Conservation (phyloP, 2,329 filamentous ascomycete species). For the Ophiostoma fasciatum region DNA sequence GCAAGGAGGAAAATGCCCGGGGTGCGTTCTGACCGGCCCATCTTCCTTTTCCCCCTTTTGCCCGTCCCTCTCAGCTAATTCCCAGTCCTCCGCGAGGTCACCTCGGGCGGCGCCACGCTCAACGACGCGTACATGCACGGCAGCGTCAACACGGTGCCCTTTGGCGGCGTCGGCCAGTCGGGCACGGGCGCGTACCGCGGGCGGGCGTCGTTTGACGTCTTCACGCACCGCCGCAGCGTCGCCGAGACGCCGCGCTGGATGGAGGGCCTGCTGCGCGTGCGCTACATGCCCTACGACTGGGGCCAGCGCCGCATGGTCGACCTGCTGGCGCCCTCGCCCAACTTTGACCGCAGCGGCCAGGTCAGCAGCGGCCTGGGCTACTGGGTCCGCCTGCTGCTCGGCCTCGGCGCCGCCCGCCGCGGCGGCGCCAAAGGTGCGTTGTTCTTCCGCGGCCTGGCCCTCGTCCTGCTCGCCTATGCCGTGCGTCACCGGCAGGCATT, state of each 20-base stretch:
- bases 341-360: slow-evolving; percentile 48
- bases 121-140: slow-evolving; percentile 38
- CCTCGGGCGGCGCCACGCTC: slow-evolving; percentile 52
- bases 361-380: slow-evolving; percentile 35
- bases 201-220: slow-evolving; percentile 54
- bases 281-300: slow-evolving; percentile 49
- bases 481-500: no score
- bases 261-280: slow-evolving; percentile 49
- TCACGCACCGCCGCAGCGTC: slow-evolving; percentile 42
- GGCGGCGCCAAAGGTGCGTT: slow-evolving; percentile 33
- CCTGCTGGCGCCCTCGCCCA: slow-evolving; percentile 32
- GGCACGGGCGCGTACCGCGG: slow-evolving; percentile 68
- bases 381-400: slow-evolving; percentile 35
- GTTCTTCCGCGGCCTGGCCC: slow-evolving; percentile 19
- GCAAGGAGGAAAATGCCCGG: no score
- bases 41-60: not conserved
- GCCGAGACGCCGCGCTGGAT: slow-evolving; percentile 52
- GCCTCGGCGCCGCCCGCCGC: slow-evolving; percentile 39
- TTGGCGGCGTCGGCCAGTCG: slow-evolving; percentile 71
- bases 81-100: slow-evolving; percentile 44
- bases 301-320: slow-evolving; percentile 29
- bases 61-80: not conserved
- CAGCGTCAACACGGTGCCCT: slow-evolving; percentile 54
- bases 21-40: no score
- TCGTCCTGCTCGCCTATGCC: slow-evolving; percentile 22